Conservation (phyloP, 176 grass and related monocot genomes). For the Eleusine indica region DNA sequence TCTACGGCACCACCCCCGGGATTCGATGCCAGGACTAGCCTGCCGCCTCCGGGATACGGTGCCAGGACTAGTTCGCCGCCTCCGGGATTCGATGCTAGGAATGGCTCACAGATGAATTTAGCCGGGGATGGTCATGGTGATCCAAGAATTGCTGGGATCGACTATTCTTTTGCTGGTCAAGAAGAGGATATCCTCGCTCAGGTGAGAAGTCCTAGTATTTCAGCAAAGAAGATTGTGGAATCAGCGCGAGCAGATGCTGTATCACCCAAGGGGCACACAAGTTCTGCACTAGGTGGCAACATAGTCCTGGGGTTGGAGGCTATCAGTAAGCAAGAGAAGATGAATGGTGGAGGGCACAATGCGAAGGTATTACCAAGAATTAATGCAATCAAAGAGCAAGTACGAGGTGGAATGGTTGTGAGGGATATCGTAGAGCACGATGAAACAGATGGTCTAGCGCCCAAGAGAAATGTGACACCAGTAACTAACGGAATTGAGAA, state of each 20-base stretch:
- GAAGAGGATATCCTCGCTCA: not conserved
- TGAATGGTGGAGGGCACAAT: not conserved
- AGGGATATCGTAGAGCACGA: not conserved
- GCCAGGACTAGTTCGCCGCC: not conserved
- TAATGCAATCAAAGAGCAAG: not conserved
- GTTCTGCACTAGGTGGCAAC: not conserved
- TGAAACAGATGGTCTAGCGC: not conserved
- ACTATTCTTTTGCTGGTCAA: slow-evolving; percentile 10
- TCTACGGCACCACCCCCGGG: no score
- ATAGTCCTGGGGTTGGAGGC: not conserved
- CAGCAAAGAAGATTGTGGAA: not conserved
- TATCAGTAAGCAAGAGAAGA: not conserved
- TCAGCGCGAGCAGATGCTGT: not conserved
- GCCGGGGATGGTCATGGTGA: slow-evolving; percentile 9
- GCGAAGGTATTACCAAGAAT: not conserved
- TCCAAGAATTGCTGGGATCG: not conserved
- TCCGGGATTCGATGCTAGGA: not conserved
- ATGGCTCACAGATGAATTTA: not conserved
- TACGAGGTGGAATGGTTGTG: not conserved
- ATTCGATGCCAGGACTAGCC: not conserved
- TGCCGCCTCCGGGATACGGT: not conserved
- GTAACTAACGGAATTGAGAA: not conserved
- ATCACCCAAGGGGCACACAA: not conserved
- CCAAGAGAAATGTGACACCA: not conserved
- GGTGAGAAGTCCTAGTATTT: not conserved